Evolutionary conservation across 192 early-diverging fungal genomes (phyloP).

Genomic region (Podila epicladia): DNA sequence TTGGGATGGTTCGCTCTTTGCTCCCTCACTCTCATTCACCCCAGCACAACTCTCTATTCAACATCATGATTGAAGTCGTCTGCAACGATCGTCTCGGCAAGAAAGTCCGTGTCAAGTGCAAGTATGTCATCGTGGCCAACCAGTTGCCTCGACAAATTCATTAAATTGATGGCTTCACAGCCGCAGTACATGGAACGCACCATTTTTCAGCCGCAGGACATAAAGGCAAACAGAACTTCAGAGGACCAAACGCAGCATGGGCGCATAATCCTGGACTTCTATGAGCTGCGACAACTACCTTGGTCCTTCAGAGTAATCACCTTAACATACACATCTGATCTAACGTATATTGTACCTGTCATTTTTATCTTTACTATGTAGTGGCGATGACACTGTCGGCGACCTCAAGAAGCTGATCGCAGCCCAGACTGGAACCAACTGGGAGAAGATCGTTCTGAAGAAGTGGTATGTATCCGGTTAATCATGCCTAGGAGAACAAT

Average conservation of each 20-base stretch:
- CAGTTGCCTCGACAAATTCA: no score
- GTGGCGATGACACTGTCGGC: constrained; percentile 82
- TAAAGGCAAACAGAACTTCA: no score
- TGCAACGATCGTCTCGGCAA: constrained; percentile 92
- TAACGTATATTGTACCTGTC: neutral
- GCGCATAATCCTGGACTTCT: no score
- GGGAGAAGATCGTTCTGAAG: constrained; percentile 90
- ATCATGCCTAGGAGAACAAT: neutral
- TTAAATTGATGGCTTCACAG: no score
- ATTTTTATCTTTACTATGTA: constrained; percentile 24
- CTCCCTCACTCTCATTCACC: neutral
- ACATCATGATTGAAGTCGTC: constrained; percentile 72
- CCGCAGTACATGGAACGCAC: no score
- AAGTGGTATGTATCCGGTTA: constrained; percentile 69
- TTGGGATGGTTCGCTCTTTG: neutral
- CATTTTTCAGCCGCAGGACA: no score
- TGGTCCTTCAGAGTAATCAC: no score
- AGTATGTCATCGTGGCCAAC: constrained; percentile 55
- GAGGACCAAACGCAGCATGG: no score
- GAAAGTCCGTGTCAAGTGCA: constrained; percentile 90
- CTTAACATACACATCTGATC: no score
- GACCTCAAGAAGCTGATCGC: constrained; percentile 89
- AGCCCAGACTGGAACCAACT: constrained; percentile 89
- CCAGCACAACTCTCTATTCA: neutral
- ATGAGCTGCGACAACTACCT: no score